Conservation (phyloP, 495 filamentous ascomycete species). For the Penicillium flavigenum region DNA sequence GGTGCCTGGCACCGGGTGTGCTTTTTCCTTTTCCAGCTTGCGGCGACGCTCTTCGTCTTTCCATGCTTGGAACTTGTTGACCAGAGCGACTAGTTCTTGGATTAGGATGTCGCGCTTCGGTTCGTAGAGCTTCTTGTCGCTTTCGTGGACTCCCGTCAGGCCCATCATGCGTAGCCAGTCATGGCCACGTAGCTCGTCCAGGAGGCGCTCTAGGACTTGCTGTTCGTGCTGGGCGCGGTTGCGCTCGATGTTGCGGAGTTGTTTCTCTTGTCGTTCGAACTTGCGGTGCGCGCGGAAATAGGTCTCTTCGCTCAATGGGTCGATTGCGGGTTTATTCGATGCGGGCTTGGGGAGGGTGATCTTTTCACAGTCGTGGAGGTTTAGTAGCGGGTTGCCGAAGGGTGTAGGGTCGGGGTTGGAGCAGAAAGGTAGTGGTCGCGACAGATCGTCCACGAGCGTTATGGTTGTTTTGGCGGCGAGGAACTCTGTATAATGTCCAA, state of each 20-base stretch:
- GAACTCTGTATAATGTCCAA: slow-evolving; percentile 34
- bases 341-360: slow-evolving; percentile 28
- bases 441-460: slow-evolving; percentile 46
- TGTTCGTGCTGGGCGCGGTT: slow-evolving; percentile 91
- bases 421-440: slow-evolving; percentile 28
- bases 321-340: slow-evolving; percentile 25
- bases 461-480: slow-evolving; percentile 47
- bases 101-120: slow-evolving; percentile 83
- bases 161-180: slow-evolving; percentile 96
- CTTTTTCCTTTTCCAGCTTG: slow-evolving; percentile 65
- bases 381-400: slow-evolving; percentile 45
- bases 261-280: slow-evolving; percentile 85
- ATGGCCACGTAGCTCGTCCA: slow-evolving; percentile 82
- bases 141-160: slow-evolving; percentile 80
- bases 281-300: slow-evolving; percentile 72
- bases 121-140: slow-evolving; percentile 79
- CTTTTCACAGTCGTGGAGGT: slow-evolving; percentile 36
- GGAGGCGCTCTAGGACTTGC: slow-evolving; percentile 77
- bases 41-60: slow-evolving; percentile 84
- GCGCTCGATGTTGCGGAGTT: slow-evolving; percentile 89
- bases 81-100: slow-evolving; percentile 68
- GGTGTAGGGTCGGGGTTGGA: slow-evolving; percentile 26
- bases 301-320: slow-evolving; percentile 67
- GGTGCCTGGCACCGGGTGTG: slow-evolving; percentile 29
- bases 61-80: slow-evolving; percentile 86